Evolutionary conservation across 2,329 filamentous ascomycete species (phyloP).

Genomic region (Aspergillus amoenus): DNA sequence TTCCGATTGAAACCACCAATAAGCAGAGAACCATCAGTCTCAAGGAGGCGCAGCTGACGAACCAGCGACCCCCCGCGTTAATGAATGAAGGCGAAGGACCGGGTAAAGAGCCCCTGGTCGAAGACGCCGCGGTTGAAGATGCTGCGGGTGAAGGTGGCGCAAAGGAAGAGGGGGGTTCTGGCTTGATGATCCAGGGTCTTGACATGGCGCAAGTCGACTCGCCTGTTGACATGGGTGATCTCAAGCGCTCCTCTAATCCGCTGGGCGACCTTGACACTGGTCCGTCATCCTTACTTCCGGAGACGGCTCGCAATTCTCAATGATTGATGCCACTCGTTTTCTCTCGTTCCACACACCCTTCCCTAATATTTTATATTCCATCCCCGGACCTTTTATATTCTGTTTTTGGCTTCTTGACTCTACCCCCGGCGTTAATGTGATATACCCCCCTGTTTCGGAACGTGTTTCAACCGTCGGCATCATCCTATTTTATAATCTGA

Average conservation of each 20-base stretch:
- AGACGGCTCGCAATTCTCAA: constrained; percentile 26
- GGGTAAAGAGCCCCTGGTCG: constrained; percentile 25
- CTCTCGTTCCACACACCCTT: not conserved
- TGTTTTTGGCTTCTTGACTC: constrained; percentile 10
- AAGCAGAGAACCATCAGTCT: constrained; percentile 96
- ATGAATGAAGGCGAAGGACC: constrained; percentile 57
- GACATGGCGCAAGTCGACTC: constrained; percentile 29
- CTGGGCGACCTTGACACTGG: constrained; percentile 30
- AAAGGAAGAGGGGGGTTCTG: constrained; percentile 29
- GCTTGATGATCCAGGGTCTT: constrained; percentile 36
- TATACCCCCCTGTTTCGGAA: constrained; percentile 37
- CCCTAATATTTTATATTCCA: not conserved
- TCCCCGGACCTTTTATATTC: constrained; percentile 10
- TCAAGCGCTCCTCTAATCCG: constrained; percentile 19
- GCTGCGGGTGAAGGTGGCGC: constrained; percentile 8
- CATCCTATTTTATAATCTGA: constrained; percentile 19
- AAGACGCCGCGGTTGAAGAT: constrained; percentile 14
- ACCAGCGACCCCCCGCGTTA: constrained; percentile 83
- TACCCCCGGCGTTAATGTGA: constrained; percentile 38
- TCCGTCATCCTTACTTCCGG: constrained; percentile 26
- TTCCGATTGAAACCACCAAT: constrained; percentile 84
- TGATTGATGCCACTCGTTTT: constrained; percentile 10
- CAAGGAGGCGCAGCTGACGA: constrained; percentile 81
- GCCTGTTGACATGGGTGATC: constrained; percentile 11
- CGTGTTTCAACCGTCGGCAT: constrained; percentile 16